These are phyloP conservation scores for Leccinum griseonigrum DNA, from an alignment of 1,284 basidiomycete species.

Conservation along the genomic window DNA sequence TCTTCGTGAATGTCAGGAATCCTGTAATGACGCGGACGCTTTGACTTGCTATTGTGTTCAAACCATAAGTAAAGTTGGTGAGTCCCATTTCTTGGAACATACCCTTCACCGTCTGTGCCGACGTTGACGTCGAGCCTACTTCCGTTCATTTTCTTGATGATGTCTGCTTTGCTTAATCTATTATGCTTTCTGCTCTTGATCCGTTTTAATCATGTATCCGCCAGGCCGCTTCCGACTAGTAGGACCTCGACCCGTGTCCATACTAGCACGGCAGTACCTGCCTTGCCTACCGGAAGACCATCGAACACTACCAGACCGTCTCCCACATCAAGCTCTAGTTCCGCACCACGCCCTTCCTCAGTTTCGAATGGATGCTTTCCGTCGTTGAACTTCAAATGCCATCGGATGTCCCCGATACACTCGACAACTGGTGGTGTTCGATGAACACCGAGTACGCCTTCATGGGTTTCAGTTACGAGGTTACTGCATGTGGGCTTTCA, in stretches of 20 bases:
- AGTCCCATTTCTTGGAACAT: not conserved
- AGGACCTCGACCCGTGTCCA: not conserved
- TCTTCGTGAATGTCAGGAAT: conserved; percentile 9
- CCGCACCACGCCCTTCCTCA: not conserved
- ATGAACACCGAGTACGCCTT: conserved; percentile 64
- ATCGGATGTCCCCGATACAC: conserved; percentile 40
- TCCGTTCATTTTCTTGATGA: conserved; percentile 9
- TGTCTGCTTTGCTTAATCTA: not conserved
- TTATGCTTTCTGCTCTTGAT: conserved; percentile 12
- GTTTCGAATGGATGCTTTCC: conserved; percentile 46
- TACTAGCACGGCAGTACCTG: not conserved
- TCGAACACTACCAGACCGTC: not conserved
- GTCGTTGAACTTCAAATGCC: conserved; percentile 58
- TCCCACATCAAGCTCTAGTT: not conserved
- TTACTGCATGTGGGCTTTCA: conserved; percentile 49
- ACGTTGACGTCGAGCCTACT: not conserved
- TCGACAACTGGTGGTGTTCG: conserved; percentile 67
- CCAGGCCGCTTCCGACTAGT: conserved; percentile 10
- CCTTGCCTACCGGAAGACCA: not conserved
- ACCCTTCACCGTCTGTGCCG: not conserved
- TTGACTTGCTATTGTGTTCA: not conserved
- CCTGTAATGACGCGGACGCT: too few species aligned
- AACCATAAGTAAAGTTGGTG: conserved; percentile 4
- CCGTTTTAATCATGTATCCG: conserved; percentile 5
- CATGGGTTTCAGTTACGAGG: conserved; percentile 71